Base-by-base conservation (phyloP, 164 flowering plant species). In the Tetracentron sinense region DNA sequence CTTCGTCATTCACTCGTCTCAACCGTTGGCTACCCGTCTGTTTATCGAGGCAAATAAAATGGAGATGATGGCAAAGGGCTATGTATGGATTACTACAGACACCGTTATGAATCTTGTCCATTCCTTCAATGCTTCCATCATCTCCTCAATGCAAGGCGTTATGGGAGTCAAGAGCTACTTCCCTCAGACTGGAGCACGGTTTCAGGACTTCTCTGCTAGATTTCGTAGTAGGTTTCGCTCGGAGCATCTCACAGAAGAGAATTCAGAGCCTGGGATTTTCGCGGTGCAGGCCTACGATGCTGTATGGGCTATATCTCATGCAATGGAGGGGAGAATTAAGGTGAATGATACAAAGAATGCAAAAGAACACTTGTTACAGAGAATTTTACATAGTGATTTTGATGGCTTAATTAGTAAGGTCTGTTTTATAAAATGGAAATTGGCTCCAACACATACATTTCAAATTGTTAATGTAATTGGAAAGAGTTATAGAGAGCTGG, bases 241-340 rank as follows among this genome's bases (percentile, higher is more conserved):
- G 3, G 55, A 71, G 47, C 61, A 75, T 47, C 74, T 62, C 0
- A 61, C 71, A 1, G 76, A 77, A 42, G 68, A 51, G 11, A 61
- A 66, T 33, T 33, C n/a, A 10, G 54, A 62, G 4, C 78, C 79
- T 0, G 75, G 81, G 42, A 51, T 75, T 50, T 46, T 74, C 52
- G 81, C 83, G 27, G 33, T 80, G 4, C 62, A 58, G 44, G 81
- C 83, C 4, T 80, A 73, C 26, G 81, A 80, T 51, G 66, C 62
- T 28, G 33, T 14, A 50, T 20, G 47, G 30, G 42, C 68, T 12
- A 29, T 70, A 22, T 62, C 77, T 21, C 53, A 42, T 7, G 73
- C 76, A 28, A 56, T 61, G 58, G 35, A 33, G 19, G n/a, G 21
- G 6, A 20, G 11, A 26, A 14, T 14, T 44, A 51, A 0, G 14